A percentile compares a stretch with the other conserved stretches of the same genome.
phyloP scores from a whole-genome alignment of 2,329 filamentous ascomycete genomes.

The Neurospora sp. region DNA sequence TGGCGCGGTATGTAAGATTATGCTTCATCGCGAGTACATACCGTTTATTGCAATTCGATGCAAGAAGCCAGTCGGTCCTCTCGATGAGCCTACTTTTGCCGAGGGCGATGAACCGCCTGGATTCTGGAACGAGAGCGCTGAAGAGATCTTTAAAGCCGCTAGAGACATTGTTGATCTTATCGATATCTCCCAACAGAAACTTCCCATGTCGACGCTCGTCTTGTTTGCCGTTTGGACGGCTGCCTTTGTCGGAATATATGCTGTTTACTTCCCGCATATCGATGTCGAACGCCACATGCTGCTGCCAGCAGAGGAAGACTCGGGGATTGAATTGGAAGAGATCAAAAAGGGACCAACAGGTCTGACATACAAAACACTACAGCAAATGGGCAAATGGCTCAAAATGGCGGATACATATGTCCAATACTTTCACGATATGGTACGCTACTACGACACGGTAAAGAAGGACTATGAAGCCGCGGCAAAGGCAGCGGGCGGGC shows the following conservation, averaged over 20 bases:
- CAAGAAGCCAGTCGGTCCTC: conserved; percentile 38
- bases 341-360: conserved; percentile 32
- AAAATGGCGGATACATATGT: conserved; percentile 49
- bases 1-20: conserved; percentile 53
- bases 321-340: conserved; percentile 19
- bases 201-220: conserved; percentile 58
- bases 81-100: conserved; percentile 48
- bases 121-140: conserved; percentile 55
- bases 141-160: conserved; percentile 52
- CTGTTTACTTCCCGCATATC: conserved; percentile 58
- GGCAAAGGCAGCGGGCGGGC: conserved; percentile 1
- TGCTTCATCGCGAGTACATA: conserved; percentile 59
- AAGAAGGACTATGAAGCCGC: conserved; percentile 34
- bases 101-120: conserved; percentile 35
- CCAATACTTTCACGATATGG: conserved; percentile 41
- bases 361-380: conserved; percentile 39
- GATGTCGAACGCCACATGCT: conserved; percentile 47
- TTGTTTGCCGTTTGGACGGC: conserved; percentile 59
- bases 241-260: conserved; percentile 56
- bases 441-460: conserved; percentile 40
- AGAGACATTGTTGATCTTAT: conserved; percentile 55
- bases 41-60: conserved; percentile 54
- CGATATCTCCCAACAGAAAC: conserved; percentile 47
- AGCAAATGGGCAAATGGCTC: conserved; percentile 39
- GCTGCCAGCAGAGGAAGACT: conserved; percentile 24